These are phyloP conservation scores for Nissolia schottii DNA, from an alignment of 306 rosid genomes.

Conservation along the genomic window DNA sequence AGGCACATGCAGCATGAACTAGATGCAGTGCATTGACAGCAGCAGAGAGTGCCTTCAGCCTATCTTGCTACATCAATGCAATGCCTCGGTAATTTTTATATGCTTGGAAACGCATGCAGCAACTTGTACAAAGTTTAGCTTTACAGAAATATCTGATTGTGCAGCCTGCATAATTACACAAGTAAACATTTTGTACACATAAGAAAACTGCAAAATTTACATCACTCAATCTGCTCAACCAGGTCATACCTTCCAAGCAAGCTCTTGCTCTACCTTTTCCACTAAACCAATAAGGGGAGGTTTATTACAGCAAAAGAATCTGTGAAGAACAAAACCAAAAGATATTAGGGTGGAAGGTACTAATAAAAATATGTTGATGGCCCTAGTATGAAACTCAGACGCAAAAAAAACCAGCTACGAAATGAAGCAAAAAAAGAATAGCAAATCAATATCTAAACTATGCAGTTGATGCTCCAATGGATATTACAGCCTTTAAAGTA, in stretches of 20 bases:
- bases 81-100: slow-evolving; percentile 54
- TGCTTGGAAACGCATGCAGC: slow-evolving; percentile 76
- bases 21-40: slow-evolving; percentile 84
- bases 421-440: background rate
- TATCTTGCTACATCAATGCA: slow-evolving; percentile 67
- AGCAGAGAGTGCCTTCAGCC: slow-evolving; percentile 78
- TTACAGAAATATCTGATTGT: slow-evolving; percentile 76
- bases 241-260: slow-evolving; percentile 79
- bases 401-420: slow-evolving; percentile 22
- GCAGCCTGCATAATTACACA: slow-evolving; percentile 65
- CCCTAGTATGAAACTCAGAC: background rate
- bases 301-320: slow-evolving; percentile 85
- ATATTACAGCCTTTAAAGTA: background rate
- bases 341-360: background rate
- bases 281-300: slow-evolving; percentile 85
- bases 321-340: slow-evolving; percentile 25
- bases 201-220: slow-evolving; percentile 19
- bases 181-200: slow-evolving; percentile 17
- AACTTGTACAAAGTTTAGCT: slow-evolving; percentile 86
- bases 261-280: slow-evolving; percentile 98
- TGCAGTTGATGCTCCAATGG: slow-evolving; percentile 1
- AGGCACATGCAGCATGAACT: slow-evolving; percentile 79
- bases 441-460: background rate
- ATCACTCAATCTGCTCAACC: slow-evolving; percentile 13
- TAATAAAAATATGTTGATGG: background rate